Conservation (phyloP, 768 basidiomycete genomes). For the Tulasnella sp. region DNA sequence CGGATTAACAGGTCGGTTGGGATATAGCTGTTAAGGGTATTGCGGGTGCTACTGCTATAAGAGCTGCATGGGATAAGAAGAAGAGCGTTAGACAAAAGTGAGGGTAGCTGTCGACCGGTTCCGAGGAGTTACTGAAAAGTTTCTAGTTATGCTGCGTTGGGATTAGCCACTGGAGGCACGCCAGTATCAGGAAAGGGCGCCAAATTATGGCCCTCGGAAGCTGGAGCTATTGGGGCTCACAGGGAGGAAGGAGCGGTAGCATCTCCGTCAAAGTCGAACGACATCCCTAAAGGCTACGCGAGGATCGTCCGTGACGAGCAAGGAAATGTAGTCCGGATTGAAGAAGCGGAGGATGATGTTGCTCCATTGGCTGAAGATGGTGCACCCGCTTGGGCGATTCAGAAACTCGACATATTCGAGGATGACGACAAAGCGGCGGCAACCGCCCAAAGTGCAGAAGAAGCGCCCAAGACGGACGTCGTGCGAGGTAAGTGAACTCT, state of each 20-base stretch:
- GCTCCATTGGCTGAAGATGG: not conserved
- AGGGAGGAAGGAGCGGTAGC: not conserved
- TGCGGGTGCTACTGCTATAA: conserved; percentile 67
- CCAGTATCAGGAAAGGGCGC: not conserved
- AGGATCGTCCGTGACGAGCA: conserved; percentile 69
- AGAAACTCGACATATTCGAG: conserved; percentile 13
- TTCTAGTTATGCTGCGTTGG: conserved; percentile 24
- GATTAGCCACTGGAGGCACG: not conserved
- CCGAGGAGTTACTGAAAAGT: not conserved
- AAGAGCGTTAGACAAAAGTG: conserved; percentile 92
- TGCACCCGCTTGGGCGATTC: not conserved
- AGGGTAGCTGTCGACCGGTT: conserved; percentile 21
- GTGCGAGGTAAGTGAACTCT: conserved; percentile 24
- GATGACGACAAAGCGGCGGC: too few relatives aligned
- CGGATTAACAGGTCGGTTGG: not conserved
- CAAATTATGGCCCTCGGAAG: not conserved
- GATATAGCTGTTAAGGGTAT: conserved; percentile 39
- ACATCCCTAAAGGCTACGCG: conserved; percentile 54
- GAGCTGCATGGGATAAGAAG: conserved; percentile 74
- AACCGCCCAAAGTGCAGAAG: not conserved
- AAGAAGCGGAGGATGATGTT: conserved; percentile 42
- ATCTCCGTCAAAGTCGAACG: not conserved
- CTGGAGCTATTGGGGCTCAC: not conserved
- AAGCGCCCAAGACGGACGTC: conserved; percentile 33
- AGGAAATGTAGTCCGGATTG: conserved; percentile 63